Evolutionary conservation across 179 eudicot species (phyloP).

Genomic region (Gypsophila paniculata): DNA sequence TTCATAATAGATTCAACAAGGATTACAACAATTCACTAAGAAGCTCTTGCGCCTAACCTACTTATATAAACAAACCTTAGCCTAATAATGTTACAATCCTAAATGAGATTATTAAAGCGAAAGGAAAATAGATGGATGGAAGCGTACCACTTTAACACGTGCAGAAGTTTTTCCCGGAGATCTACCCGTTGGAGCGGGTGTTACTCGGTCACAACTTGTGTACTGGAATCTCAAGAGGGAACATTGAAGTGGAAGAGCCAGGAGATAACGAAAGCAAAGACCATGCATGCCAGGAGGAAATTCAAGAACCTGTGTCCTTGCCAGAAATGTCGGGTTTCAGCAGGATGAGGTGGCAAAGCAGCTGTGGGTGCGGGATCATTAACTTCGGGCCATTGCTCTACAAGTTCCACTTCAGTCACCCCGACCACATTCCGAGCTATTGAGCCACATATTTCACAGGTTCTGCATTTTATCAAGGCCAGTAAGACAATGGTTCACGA

Average conservation of each 20-base stretch:
- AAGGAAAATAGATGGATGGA: constrained; percentile 8
- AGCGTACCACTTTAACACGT: constrained; percentile 12
- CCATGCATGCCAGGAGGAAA: constrained; percentile 78
- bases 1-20: constrained; percentile 14
- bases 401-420: constrained; percentile 49
- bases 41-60: constrained; percentile 21
- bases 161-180: constrained; percentile 3
- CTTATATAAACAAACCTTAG: constrained; percentile 24
- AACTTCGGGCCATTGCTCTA: constrained; percentile 63
- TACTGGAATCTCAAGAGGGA: constrained; percentile 45
- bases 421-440: constrained; percentile 74
- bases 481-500: neutral
- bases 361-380: constrained; percentile 37
- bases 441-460: constrained; percentile 88
- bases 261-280: constrained; percentile 78
- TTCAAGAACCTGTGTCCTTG: constrained; percentile 79
- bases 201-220: neutral
- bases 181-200: neutral
- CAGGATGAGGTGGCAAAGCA: constrained; percentile 24
- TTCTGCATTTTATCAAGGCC: constrained; percentile 38
- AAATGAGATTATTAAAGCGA: constrained; percentile 14
- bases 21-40: constrained; percentile 8
- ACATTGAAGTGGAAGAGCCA: constrained; percentile 92
- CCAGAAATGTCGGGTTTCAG: constrained; percentile 64
- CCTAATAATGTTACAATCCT: constrained; percentile 14